phyloP scores from a whole-genome alignment of 225 moss, liverwort and hornwort species.

The Polytrichum commune region DNA sequence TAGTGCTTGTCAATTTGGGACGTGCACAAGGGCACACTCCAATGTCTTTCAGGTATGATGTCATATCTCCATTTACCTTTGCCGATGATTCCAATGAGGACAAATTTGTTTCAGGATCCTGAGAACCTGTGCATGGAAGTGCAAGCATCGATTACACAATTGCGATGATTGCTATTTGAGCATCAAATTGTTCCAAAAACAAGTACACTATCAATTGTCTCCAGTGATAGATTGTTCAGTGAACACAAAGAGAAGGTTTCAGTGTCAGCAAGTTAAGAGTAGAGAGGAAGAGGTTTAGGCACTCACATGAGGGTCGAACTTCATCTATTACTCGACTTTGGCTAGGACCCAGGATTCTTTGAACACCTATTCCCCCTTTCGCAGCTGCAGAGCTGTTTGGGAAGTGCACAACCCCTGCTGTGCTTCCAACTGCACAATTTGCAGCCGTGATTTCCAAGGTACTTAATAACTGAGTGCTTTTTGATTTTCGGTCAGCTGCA shows the following conservation, averaged over 20 bases:
- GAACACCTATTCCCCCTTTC: conserved; percentile 28
- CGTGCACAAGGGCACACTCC: conserved; percentile 42
- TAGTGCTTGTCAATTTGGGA: conserved; percentile 22
- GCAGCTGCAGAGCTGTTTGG: conserved; percentile 27
- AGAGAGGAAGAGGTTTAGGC: neutral
- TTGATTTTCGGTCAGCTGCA: conserved; percentile 56
- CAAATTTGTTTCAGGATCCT: neutral
- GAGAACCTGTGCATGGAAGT: conserved; percentile 23
- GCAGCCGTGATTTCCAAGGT: conserved; percentile 75
- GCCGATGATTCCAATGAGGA: conserved; percentile 20
- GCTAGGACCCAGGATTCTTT: conserved; percentile 40
- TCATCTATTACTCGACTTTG: conserved; percentile 22
- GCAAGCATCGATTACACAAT: neutral
- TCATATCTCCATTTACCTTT: conserved; percentile 23
- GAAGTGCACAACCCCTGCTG: conserved; percentile 61
- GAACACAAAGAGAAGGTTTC: no score
- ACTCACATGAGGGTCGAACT: conserved; percentile 29
- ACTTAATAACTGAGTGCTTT: conserved; percentile 53
- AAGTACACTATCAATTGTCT: no score
- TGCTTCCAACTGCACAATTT: conserved; percentile 86
- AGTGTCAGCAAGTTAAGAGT: neutral
- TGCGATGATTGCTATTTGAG: neutral
- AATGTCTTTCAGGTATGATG: conserved; percentile 42
- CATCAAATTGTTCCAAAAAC: no score
- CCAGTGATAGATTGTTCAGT: no score